These are phyloP conservation scores for Penicillium thymicola DNA, from an alignment of 2,329 filamentous ascomycete genomes.

Conservation along the genomic window DNA sequence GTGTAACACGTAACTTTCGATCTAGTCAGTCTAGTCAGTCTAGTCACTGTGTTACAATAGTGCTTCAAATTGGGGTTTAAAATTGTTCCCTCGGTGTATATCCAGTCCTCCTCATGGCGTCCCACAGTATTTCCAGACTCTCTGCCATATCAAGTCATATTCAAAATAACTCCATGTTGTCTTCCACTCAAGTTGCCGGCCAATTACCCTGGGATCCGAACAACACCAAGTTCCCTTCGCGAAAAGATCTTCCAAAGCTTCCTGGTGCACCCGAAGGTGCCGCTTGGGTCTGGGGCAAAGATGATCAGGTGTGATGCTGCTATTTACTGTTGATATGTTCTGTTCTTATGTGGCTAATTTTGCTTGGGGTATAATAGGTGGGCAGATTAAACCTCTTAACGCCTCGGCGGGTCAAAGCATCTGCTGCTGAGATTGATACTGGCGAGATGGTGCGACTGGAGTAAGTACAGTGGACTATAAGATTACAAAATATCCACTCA, in stretches of 20 bases:
- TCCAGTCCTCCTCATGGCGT: neutral
- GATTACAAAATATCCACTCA: neutral
- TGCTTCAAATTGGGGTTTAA: neutral
- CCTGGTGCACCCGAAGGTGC: slow-evolving; percentile 53
- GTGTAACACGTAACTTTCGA: neutral
- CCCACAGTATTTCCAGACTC: slow-evolving; percentile 3
- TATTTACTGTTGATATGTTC: neutral
- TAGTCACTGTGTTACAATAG: neutral
- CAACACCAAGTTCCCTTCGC: slow-evolving; percentile 50
- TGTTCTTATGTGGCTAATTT: neutral
- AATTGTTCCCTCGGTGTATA: neutral
- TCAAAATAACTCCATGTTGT: slow-evolving; percentile 5
- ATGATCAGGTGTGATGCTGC: slow-evolving; percentile 46
- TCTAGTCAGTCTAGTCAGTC: neutral
- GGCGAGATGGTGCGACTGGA: slow-evolving; percentile 57
- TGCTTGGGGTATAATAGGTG: slow-evolving; percentile 18
- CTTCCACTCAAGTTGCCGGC: slow-evolving; percentile 23
- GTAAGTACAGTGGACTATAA: slow-evolving; percentile 30
- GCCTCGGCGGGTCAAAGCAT: slow-evolving; percentile 52
- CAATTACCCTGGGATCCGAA: slow-evolving; percentile 54
- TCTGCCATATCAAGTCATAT: slow-evolving; percentile 12
- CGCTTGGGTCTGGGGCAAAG: slow-evolving; percentile 60
- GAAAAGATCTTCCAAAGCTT: slow-evolving; percentile 52
- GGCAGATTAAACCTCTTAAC: slow-evolving; percentile 56
- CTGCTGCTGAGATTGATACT: slow-evolving; percentile 52